These are phyloP conservation scores for Nymphaea thermarum DNA, from an alignment of 164 flowering plant genomes.

Conservation along the genomic window DNA sequence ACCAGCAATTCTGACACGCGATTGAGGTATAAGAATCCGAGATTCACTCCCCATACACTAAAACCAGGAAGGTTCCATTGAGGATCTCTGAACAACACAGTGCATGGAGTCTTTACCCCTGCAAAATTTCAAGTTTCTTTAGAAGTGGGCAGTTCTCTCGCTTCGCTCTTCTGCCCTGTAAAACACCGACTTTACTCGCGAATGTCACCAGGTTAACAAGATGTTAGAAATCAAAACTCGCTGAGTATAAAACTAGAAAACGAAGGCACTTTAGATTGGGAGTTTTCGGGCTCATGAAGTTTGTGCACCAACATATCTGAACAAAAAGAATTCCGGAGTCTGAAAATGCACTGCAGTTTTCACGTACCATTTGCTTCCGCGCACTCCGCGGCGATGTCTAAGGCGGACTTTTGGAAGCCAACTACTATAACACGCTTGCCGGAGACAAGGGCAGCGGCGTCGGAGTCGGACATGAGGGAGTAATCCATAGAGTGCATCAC, in stretches of 20 bases:
- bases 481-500: constrained; percentile 57
- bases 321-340: too few species aligned
- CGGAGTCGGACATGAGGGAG: constrained; percentile 28
- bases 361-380: constrained; percentile 23
- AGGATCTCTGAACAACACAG: constrained; percentile 28
- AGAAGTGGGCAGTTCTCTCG: too few species aligned
- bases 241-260: too few species aligned
- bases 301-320: too few species aligned
- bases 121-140: constrained; percentile 5
- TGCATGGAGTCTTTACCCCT: constrained; percentile 47
- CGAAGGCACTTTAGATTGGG: too few species aligned
- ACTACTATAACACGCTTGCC: constrained; percentile 32
- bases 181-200: too few species aligned
- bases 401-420: constrained; percentile 45
- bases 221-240: neutral
- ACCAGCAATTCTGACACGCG: constrained; percentile 52
- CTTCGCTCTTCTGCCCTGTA: too few species aligned
- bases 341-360: too few species aligned
- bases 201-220: too few species aligned
- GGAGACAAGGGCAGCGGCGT: constrained; percentile 21
- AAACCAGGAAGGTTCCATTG: constrained; percentile 49
- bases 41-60: constrained; percentile 43
- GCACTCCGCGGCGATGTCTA: constrained; percentile 36
- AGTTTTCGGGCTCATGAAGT: too few species aligned
- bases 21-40: constrained; percentile 24